phyloP scores from a whole-genome alignment of 768 basidiomycete genomes.

The Russula sp. region DNA sequence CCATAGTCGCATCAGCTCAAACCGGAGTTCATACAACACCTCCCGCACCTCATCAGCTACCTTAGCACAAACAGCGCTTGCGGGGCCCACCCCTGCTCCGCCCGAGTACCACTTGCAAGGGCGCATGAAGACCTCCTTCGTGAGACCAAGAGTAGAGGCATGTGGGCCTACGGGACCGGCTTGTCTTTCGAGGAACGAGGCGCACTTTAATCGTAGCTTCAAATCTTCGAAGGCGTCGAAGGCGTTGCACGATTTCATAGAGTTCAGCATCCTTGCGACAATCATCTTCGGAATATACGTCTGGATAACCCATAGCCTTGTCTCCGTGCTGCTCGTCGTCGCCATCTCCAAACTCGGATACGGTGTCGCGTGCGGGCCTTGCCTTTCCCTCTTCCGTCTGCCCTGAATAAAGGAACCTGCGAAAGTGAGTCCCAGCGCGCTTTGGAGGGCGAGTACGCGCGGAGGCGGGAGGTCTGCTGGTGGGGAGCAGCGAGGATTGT shows the following conservation, averaged over 20 bases:
- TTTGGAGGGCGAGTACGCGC: slow-evolving; percentile 11
- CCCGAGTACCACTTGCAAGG: no score
- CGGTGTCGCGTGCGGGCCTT: slow-evolving; percentile 15
- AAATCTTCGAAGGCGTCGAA: slow-evolving; percentile 64
- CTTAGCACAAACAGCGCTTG: no score
- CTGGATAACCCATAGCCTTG: background rate
- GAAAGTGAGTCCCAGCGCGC: slow-evolving; percentile 27
- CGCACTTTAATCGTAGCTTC: slow-evolving; percentile 67
- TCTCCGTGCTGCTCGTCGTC: slow-evolving; percentile 9
- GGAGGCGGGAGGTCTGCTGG: slow-evolving; percentile 24
- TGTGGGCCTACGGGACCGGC: slow-evolving; percentile 25
- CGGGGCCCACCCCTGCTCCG: no score
- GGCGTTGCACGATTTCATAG: slow-evolving; percentile 57
- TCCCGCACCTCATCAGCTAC: no score
- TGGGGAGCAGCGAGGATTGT: slow-evolving; percentile 58
- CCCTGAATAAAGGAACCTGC: slow-evolving; percentile 10
- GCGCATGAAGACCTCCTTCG: slow-evolving; percentile 49
- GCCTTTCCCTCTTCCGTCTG: slow-evolving; percentile 14
- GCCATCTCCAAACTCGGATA: slow-evolving; percentile 31
- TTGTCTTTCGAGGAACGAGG: slow-evolving; percentile 68
- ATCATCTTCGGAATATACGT: slow-evolving; percentile 10
- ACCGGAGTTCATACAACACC: slow-evolving; percentile 41
- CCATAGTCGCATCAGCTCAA: slow-evolving; percentile 52
- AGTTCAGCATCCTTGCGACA: slow-evolving; percentile 36
- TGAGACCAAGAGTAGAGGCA: slow-evolving; percentile 30